Conservation (phyloP, 2,329 filamentous ascomycete species). For the Pestalotiopsis sp. region DNA sequence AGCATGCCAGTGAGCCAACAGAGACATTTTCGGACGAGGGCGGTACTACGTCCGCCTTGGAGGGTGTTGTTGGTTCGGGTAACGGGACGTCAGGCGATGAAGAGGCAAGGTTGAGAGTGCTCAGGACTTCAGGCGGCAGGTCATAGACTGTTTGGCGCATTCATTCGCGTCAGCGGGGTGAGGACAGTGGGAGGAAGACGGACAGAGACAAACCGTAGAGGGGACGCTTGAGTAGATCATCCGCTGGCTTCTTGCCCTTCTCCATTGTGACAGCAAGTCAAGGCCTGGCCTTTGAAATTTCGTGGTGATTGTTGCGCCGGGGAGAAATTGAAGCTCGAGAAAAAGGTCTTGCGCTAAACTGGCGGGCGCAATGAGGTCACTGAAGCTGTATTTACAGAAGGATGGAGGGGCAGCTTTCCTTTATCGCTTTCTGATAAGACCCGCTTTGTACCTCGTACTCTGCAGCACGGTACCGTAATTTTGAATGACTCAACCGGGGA, state of each 20-base stretch:
- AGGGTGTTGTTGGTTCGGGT: conserved; percentile 18
- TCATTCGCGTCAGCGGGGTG: conserved; percentile 24
- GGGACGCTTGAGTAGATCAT: conserved; percentile 52
- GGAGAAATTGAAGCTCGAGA: background rate
- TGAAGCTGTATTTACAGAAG: background rate
- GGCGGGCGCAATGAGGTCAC: conserved; percentile 6
- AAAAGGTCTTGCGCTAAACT: background rate
- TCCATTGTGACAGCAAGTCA: conserved; percentile 23
- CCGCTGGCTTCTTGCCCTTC: conserved; percentile 42
- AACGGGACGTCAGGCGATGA: conserved; percentile 36
- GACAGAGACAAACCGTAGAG: conserved; percentile 47
- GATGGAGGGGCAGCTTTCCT: conserved; percentile 1
- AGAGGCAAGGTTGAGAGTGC: conserved; percentile 64
- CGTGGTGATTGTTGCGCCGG: background rate
- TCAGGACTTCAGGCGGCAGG: conserved; percentile 74
- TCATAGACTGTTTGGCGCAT: conserved; percentile 69
- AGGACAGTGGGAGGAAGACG: background rate
- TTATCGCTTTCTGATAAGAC: conserved; percentile 3
- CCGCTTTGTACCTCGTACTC: too few relatives aligned
- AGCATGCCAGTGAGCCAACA: conserved; percentile 74
- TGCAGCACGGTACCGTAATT: background rate
- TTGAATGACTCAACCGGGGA: conserved; percentile 7
- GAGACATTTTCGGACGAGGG: conserved; percentile 38
- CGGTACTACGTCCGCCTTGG: conserved; percentile 26
- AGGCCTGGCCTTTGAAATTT: background rate